Conservation (phyloP, 2,329 filamentous ascomycete species). For the Verticillium zaregamsianum region DNA sequence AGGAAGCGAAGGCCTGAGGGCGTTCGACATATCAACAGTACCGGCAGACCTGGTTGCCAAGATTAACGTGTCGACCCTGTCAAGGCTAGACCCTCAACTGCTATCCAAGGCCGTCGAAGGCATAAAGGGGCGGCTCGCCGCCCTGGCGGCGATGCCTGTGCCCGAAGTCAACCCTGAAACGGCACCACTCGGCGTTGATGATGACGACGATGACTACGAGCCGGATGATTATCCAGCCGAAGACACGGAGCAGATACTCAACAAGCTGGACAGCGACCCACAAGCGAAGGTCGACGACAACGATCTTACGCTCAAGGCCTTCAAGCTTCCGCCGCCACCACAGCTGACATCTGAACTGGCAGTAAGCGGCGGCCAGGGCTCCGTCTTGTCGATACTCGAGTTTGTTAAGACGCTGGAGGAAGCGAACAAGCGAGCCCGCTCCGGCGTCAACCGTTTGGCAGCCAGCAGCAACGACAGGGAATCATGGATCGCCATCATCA, state of each 20-base stretch:
- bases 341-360: slow-evolving; percentile 68
- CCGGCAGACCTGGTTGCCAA: slow-evolving; percentile 71
- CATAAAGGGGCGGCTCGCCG: slow-evolving; percentile 45
- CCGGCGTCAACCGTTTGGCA: slow-evolving; percentile 79
- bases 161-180: slow-evolving; percentile 52
- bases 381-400: slow-evolving; percentile 72
- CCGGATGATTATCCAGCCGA: slow-evolving; percentile 78
- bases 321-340: slow-evolving; percentile 74
- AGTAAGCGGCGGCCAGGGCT: slow-evolving; percentile 68
- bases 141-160: slow-evolving; percentile 40
- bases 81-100: slow-evolving; percentile 63
- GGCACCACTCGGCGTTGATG: slow-evolving; percentile 59
- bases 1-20: slow-evolving; percentile 65
- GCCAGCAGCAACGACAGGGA: slow-evolving; percentile 81
- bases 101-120: slow-evolving; percentile 71
- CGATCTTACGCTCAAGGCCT: slow-evolving; percentile 66
- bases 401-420: slow-evolving; percentile 74
- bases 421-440: slow-evolving; percentile 55
- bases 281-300: slow-evolving; percentile 44
- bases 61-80: slow-evolving; percentile 76
- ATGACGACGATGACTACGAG: slow-evolving; percentile 83
- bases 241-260: slow-evolving; percentile 71
- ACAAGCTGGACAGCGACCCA: slow-evolving; percentile 65
- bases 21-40: slow-evolving; percentile 79
- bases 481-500: slow-evolving; percentile 85